Base-by-base conservation (phyloP, 352 stramenopile genomes). In the Phytophthora palmivora region DNA sequence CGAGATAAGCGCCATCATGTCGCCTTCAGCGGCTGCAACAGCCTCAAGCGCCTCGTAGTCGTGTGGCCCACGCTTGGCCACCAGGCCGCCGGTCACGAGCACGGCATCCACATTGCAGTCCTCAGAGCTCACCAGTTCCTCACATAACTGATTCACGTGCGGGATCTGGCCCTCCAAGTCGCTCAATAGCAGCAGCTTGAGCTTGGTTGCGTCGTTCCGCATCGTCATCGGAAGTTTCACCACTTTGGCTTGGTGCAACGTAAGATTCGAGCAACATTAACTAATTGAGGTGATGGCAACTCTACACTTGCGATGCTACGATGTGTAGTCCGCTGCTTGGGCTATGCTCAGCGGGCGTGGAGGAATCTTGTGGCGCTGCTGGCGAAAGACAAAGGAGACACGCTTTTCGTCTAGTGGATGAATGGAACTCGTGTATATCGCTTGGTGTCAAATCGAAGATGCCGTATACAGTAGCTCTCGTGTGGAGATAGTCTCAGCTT, bases 1-100 rank as follows among this genome's bases (percentile, higher is more conserved):
- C 15, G 88, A 93, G 45, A 96, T 87, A 43, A 95, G 70, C 63
- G 88, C 84, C 81, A 92, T 95, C 86, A 95, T 94, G 69, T 96
- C 88, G 61, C 88, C 88, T 75, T 96, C 87, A 19, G 85, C 87
- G 4, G 84, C 82, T 3, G 84, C 84, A 22, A 89, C 73, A 9
- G 54, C 66, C 67, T 93, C 85, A 9, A 84, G 70, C 36, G 68
- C 61, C 10, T 81, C 72, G 62, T 91, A 94, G 26, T 60, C 75
- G 43, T 70, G 70, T 21, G 77, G 64, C n/a, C 55, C 67, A 24
- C 74, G 71, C 37, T 64, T 73, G 22, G 71, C 62, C 24, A 92
- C 81, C 58, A 92, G 49, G 2, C 83, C 83, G 50, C 84, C 87
- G 24, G 75, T 84, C 19, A 95, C 80, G 32, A 95, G 78, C 52